phyloP scores from a whole-genome alignment of 2,329 filamentous ascomycete species.

The Aspergillus viridinutans region DNA sequence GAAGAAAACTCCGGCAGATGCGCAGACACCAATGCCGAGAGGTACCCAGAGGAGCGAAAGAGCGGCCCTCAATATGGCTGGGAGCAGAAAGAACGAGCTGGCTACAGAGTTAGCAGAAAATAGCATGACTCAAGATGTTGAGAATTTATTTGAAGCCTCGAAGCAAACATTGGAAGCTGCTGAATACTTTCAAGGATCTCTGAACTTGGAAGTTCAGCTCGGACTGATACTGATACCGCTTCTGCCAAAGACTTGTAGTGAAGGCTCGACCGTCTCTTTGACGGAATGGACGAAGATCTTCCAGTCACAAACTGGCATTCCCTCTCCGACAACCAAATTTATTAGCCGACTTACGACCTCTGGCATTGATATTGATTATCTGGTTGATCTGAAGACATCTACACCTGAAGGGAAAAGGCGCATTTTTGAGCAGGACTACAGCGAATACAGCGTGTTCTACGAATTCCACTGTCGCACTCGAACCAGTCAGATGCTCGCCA shows the following conservation, averaged over 20 bases:
- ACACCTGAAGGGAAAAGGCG: constrained; percentile 12
- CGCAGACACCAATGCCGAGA: not conserved
- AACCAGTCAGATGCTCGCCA: constrained; percentile 25
- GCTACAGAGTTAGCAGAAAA: not conserved
- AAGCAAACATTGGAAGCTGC: constrained; percentile 29
- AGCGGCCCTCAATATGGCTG: not conserved
- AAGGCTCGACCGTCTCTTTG: constrained; percentile 11
- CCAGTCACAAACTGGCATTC: constrained; percentile 23
- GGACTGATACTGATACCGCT: constrained; percentile 32
- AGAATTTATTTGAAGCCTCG: constrained; percentile 26
- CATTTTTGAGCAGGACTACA: constrained; percentile 26
- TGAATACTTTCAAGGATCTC: constrained; percentile 30
- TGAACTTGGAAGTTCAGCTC: constrained; percentile 35
- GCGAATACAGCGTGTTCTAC: constrained; percentile 26
- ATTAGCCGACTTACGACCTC: constrained; percentile 36
- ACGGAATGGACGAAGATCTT: constrained; percentile 32
- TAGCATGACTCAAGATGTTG: constrained; percentile 9
- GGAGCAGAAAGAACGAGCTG: not conserved
- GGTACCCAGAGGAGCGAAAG: not conserved
- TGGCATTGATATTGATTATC: constrained; percentile 38
- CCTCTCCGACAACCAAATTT: constrained; percentile 30
- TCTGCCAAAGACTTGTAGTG: constrained; percentile 20
- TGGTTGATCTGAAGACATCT: constrained; percentile 30
- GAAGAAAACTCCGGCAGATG: constrained; percentile 2
- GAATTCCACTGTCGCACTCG: constrained; percentile 39